phyloP scores from a whole-genome alignment of 148 eudicot genomes.

The Fagopyrum tataricum region DNA sequence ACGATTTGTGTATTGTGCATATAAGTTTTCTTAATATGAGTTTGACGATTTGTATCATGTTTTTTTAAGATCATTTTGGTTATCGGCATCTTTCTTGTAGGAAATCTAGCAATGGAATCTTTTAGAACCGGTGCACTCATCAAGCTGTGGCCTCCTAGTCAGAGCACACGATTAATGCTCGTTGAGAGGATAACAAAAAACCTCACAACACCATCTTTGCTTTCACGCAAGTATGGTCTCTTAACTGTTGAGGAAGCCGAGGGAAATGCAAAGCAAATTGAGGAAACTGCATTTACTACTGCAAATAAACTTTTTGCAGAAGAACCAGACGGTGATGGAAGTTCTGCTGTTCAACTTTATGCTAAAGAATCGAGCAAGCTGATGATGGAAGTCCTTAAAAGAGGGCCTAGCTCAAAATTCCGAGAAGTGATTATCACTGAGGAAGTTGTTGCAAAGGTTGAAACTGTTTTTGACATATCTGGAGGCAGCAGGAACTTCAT shows the following conservation, averaged over 20 bases:
- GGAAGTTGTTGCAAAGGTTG: slow-evolving; percentile 19
- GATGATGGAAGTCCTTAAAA: slow-evolving; percentile 45
- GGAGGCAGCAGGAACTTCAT: slow-evolving; percentile 51
- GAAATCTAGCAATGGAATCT: slow-evolving; percentile 10
- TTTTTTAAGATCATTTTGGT: not conserved
- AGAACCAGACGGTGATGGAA: slow-evolving; percentile 68
- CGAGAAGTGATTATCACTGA: slow-evolving; percentile 18
- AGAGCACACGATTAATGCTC: slow-evolving; percentile 42
- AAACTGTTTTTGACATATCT: slow-evolving; percentile 47
- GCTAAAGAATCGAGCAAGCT: slow-evolving; percentile 59
- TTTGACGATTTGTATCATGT: not conserved
- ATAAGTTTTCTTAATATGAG: not conserved
- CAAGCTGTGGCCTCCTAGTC: slow-evolving; percentile 69
- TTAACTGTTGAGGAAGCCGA: slow-evolving; percentile 38
- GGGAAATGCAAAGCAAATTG: slow-evolving; percentile 41
- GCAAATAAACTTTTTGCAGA: slow-evolving; percentile 47
- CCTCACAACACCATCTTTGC: slow-evolving; percentile 43
- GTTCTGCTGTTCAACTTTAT: slow-evolving; percentile 60
- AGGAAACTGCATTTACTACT: slow-evolving; percentile 39
- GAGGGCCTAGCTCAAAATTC: slow-evolving; percentile 20
- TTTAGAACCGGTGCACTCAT: slow-evolving; percentile 17
- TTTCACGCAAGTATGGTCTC: slow-evolving; percentile 51
- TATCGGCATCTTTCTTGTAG: not conserved
- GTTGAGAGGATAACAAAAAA: slow-evolving; percentile 50
- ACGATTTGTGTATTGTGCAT: not conserved